These are phyloP conservation scores for Ustilago sp. DNA, from an alignment of 1,284 basidiomycete species.

Conservation along the genomic window DNA sequence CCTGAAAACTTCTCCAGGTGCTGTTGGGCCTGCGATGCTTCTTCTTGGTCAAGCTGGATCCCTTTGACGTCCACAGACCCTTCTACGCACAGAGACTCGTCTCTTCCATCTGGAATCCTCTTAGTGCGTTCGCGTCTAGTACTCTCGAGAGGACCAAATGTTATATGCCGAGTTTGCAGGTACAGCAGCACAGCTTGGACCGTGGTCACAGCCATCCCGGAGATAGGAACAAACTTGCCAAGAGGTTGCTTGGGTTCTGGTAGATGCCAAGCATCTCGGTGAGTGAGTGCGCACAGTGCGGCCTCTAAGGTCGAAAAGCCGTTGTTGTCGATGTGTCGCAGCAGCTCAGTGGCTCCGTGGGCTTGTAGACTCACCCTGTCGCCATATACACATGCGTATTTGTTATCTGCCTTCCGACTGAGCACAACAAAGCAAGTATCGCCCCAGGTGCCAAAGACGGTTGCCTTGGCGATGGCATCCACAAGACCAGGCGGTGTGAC, in stretches of 20 bases:
- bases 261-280: not conserved
- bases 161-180: conserved; percentile 32
- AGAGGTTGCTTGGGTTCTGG: not conserved
- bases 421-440: conserved; percentile 35
- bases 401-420: not conserved
- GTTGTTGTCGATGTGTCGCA: not conserved
- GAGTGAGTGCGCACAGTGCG: not conserved
- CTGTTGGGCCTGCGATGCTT: not conserved
- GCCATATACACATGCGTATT: conserved; percentile 12
- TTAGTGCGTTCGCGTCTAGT: not conserved
- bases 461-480: conserved; percentile 15
- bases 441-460: conserved; percentile 20
- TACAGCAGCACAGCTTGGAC: conserved; percentile 20
- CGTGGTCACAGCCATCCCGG: conserved; percentile 18
- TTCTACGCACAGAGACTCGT: not conserved
- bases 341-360: not conserved
- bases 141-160: conserved; percentile 8
- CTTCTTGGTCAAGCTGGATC: not conserved
- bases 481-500: not conserved
- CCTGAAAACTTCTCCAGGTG: not conserved
- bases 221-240: conserved; percentile 2
- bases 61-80: not conserved
- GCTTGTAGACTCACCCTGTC: not conserved
- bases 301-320: not conserved
- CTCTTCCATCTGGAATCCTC: not conserved